phyloP scores from a whole-genome alignment of 129 eudicot species.

The Chrysanthemum seticuspe region DNA sequence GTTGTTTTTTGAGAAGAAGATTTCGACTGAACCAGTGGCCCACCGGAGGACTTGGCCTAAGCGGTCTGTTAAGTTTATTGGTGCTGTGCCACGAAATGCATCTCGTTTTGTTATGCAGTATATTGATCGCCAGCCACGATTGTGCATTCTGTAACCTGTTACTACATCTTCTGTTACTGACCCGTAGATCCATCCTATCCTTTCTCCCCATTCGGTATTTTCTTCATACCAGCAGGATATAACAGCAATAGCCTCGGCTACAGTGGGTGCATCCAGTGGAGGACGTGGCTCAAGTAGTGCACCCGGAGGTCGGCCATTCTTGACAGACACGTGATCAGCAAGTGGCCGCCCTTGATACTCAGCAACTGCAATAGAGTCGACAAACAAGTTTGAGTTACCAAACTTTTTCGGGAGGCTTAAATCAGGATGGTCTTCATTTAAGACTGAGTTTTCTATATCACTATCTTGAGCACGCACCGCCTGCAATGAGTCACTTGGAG shows the following conservation, averaged over 20 bases:
- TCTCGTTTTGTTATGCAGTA: conserved; percentile 89
- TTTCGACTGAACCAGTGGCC: conserved; percentile 20
- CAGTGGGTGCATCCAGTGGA: conserved; percentile 85
- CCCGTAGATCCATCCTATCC: conserved; percentile 92
- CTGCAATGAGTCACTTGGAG: conserved; percentile 32
- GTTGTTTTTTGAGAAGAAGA: conserved; percentile 12
- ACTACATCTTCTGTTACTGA: conserved; percentile 90
- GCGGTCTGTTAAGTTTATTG: conserved; percentile 62
- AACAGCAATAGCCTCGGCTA: conserved; percentile 90
- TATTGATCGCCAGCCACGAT: conserved; percentile 89
- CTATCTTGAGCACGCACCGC: conserved; percentile 37
- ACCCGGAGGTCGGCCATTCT: conserved; percentile 92
- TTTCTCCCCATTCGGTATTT: conserved; percentile 89
- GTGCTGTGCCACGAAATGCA: conserved; percentile 85
- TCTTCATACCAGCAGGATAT: conserved; percentile 95
- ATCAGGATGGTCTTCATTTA: conserved; percentile 66
- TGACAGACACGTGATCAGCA: conserved; percentile 72
- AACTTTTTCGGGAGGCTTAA: conserved; percentile 66
- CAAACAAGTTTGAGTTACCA: conserved; percentile 76
- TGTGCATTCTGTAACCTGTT: conserved; percentile 93
- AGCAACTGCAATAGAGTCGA: conserved; percentile 72
- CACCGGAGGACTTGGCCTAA: conserved; percentile 8
- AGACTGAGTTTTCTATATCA: conserved; percentile 38
- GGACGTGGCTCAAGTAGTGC: conserved; percentile 71
- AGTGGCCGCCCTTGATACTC: conserved; percentile 95